phyloP scores from a whole-genome alignment of 2,329 filamentous ascomycete species.

The Penicillium brasilianum region DNA sequence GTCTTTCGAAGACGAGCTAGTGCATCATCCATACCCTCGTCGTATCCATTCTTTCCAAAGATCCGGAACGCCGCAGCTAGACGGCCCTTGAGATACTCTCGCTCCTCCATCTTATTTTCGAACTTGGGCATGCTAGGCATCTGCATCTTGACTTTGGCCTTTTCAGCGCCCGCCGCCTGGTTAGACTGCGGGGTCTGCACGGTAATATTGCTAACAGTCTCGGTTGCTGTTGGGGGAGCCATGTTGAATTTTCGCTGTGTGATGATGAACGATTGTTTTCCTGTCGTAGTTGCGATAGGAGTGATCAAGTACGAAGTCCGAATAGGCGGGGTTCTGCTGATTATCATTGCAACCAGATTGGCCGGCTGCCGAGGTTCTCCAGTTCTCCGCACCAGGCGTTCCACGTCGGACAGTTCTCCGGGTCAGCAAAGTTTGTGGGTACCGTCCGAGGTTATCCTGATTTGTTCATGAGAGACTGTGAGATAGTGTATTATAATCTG shows the following conservation, averaged over 20 bases:
- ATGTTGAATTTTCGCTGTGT: constrained; percentile 23
- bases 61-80: constrained; percentile 63
- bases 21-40: constrained; percentile 48
- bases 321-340: not conserved
- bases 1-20: not conserved
- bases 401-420: constrained; percentile 6
- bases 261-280: not conserved
- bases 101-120: constrained; percentile 52
- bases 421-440: not conserved
- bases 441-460: not conserved
- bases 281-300: not conserved
- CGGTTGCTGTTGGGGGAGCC: constrained; percentile 38
- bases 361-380: constrained; percentile 4
- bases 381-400: not conserved
- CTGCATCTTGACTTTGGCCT: constrained; percentile 39
- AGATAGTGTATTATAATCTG: not conserved
- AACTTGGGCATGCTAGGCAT: constrained; percentile 46
- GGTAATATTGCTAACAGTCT: constrained; percentile 25
- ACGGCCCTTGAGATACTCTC: constrained; percentile 60
- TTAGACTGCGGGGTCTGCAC: constrained; percentile 27
- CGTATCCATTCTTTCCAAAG: constrained; percentile 62
- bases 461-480: not conserved
- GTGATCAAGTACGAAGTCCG: not conserved
- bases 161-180: constrained; percentile 31
- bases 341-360: constrained; percentile 4